Percentiles rank a stretch among this genome's conserved stretches.
Conservation (phyloP, 768 basidiomycete genomes). For the Sarcomyxa edulis region DNA sequence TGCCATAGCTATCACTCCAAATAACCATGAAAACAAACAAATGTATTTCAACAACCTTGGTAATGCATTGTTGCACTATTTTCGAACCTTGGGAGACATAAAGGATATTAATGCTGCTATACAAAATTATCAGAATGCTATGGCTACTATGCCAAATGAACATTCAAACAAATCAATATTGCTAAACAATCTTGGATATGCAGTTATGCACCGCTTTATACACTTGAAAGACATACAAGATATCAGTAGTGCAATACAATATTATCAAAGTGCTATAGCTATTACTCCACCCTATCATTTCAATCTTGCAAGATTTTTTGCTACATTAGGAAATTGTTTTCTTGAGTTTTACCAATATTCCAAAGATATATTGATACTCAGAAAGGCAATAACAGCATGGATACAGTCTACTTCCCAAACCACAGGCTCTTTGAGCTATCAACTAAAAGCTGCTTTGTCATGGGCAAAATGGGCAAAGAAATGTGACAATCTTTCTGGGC, state of each 20-base stretch:
- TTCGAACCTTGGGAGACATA: conserved; percentile 7
- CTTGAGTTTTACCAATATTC: too few relatives aligned
- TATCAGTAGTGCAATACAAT: neutral
- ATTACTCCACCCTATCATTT: neutral
- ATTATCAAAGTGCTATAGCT: neutral
- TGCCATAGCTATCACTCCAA: conserved; percentile 6
- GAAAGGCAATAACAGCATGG: too few relatives aligned
- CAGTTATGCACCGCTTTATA: neutral
- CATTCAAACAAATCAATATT: neutral
- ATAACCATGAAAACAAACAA: conserved; percentile 1
- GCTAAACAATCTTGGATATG: neutral
- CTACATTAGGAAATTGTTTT: neutral
- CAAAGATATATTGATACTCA: too few relatives aligned
- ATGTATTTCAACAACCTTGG: conserved; percentile 8
- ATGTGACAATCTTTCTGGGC: too few relatives aligned
- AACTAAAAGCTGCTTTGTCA: too few relatives aligned
- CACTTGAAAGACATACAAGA: neutral
- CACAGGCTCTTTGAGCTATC: too few relatives aligned
- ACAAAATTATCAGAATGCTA: conserved; percentile 6
- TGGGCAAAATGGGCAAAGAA: too few relatives aligned
- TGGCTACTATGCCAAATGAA: conserved; percentile 2
- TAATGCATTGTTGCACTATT: conserved; percentile 11
- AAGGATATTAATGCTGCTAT: conserved; percentile 10
- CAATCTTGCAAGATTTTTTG: too few relatives aligned
- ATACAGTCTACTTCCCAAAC: too few relatives aligned